A percentile compares a stretch with the other conserved stretches of the same genome.
phyloP scores from a whole-genome alignment of 108 stramenopile genomes.

The Craspedostauros australis region DNA sequence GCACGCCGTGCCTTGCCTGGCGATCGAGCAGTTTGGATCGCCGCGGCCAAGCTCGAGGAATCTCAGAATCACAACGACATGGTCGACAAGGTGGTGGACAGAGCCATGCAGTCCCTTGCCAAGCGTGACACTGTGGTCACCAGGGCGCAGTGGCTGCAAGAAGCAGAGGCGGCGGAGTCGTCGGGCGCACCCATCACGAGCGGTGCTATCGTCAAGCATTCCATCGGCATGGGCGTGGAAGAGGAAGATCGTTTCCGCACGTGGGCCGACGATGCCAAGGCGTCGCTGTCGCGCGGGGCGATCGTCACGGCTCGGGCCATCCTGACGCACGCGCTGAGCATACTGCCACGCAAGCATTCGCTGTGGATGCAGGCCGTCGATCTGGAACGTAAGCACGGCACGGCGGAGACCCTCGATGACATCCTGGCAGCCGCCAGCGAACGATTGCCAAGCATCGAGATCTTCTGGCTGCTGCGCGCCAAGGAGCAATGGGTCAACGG shows the following conservation, averaged over 20 bases:
- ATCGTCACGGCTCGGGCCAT: constrained; percentile 86
- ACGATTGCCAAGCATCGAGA: constrained; percentile 79
- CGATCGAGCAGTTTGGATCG: constrained; percentile 93
- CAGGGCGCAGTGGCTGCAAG: constrained; percentile 82
- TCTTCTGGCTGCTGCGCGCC: constrained; percentile 96
- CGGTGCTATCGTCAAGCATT: constrained; percentile 82
- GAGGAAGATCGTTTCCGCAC: constrained; percentile 88
- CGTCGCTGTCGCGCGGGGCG: constrained; percentile 48
- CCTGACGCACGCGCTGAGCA: constrained; percentile 64
- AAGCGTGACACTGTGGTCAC: constrained; percentile 81
- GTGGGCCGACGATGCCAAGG: constrained; percentile 96
- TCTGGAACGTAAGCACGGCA: constrained; percentile 84
- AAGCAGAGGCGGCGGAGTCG: constrained; percentile 82
- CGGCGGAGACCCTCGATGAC: constrained; percentile 55
- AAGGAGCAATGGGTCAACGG: constrained; percentile 92
- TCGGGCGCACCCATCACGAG: constrained; percentile 81
- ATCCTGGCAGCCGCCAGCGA: constrained; percentile 82
- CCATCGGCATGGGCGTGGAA: constrained; percentile 88
- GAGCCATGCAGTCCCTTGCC: constrained; percentile 63
- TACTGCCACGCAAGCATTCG: constrained; percentile 73
- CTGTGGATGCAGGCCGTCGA: constrained; percentile 92
- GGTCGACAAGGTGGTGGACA: constrained; percentile 72
- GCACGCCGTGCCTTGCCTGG: constrained; percentile 89
- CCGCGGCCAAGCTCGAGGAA: constrained; percentile 97
- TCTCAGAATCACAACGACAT: constrained; percentile 72